These are phyloP conservation scores for Diaporthe sp. DNA, from an alignment of 2,329 filamentous ascomycete species.

Conservation along the genomic window DNA sequence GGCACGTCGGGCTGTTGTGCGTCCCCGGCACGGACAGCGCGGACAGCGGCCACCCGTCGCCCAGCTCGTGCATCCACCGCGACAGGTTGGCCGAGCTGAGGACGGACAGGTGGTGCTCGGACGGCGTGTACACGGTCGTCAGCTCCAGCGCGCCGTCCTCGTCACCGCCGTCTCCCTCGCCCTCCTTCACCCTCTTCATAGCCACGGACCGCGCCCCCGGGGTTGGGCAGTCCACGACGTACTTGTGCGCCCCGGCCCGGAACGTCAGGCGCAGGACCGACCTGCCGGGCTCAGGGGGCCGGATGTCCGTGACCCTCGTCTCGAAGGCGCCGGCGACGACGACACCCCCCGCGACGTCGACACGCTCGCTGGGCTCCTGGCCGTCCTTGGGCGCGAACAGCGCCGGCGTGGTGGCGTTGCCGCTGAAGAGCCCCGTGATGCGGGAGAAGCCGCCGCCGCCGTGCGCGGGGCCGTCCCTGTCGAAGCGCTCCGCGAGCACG, in stretches of 20 bases:
- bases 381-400: slow-evolving; percentile 44
- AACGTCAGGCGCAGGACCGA: slow-evolving; percentile 84
- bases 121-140: slow-evolving; percentile 76
- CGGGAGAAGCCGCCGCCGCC: slow-evolving; percentile 34
- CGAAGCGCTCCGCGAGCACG: slow-evolving; percentile 38
- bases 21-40: slow-evolving; percentile 93
- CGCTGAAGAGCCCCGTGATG: slow-evolving; percentile 56
- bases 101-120: slow-evolving; percentile 71
- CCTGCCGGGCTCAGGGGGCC: slow-evolving; percentile 67
- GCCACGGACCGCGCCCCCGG: slow-evolving; percentile 65
- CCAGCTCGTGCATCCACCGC: slow-evolving; percentile 85
- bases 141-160: slow-evolving; percentile 60
- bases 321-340: slow-evolving; percentile 76
- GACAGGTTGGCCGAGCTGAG: slow-evolving; percentile 79
- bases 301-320: slow-evolving; percentile 73
- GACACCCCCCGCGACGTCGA: slow-evolving; percentile 74
- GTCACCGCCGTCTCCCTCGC: slow-evolving; percentile 29
- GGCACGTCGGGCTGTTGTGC: slow-evolving; percentile 91
- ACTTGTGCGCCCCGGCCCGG: slow-evolving; percentile 72
- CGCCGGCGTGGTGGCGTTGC: slow-evolving; percentile 51
- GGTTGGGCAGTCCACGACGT: slow-evolving; percentile 81
- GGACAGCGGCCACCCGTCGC: slow-evolving; percentile 80
- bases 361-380: slow-evolving; percentile 55
- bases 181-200: slow-evolving; percentile 39
- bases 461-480: not conserved